Percentiles rank a stretch among this genome's conserved stretches.
phyloP scores from a whole-genome alignment of 2,329 filamentous ascomycete species.

The Cercospora sp. region DNA sequence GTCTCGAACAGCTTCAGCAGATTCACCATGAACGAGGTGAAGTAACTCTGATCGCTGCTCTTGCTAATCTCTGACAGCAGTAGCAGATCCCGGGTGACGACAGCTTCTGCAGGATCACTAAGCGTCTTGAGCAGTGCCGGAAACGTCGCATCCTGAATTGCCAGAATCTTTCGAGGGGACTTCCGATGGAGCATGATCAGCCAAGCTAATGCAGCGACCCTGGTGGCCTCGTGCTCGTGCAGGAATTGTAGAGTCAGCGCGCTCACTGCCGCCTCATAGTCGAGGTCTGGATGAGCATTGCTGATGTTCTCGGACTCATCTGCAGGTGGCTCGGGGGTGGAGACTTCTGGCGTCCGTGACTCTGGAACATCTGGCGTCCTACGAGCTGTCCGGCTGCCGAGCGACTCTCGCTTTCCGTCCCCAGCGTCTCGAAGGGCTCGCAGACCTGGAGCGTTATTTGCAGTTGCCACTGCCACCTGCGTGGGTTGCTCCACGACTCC shows the following conservation, averaged over 20 bases:
- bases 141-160: conserved; percentile 96
- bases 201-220: conserved; percentile 92
- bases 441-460: background rate
- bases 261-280: conserved; percentile 92
- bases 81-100: conserved; percentile 92
- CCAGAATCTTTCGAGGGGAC: conserved; percentile 81
- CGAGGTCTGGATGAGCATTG: conserved; percentile 40
- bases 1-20: conserved; percentile 93
- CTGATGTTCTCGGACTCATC: conserved; percentile 23
- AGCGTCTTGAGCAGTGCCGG: conserved; percentile 93
- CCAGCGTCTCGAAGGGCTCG: conserved; percentile 13
- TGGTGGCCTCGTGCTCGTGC: conserved; percentile 94
- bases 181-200: conserved; percentile 97
- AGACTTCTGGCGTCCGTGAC: conserved; percentile 31
- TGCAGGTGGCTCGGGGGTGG: conserved; percentile 33
- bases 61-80: conserved; percentile 93
- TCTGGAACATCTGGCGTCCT: conserved; percentile 33
- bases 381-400: conserved; percentile 21
- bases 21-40: conserved; percentile 97
- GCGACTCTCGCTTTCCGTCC: conserved; percentile 28
- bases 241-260: conserved; percentile 90
- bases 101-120: conserved; percentile 90
- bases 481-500: conserved; percentile 12
- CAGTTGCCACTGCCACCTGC: conserved; percentile 9
- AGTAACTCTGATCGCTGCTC: conserved; percentile 96